Evolutionary conservation across 179 eudicot genomes (phyloP), one percentile per base, ranked within the genome.

Genomic region (Vitellaria paradoxa): DNA sequence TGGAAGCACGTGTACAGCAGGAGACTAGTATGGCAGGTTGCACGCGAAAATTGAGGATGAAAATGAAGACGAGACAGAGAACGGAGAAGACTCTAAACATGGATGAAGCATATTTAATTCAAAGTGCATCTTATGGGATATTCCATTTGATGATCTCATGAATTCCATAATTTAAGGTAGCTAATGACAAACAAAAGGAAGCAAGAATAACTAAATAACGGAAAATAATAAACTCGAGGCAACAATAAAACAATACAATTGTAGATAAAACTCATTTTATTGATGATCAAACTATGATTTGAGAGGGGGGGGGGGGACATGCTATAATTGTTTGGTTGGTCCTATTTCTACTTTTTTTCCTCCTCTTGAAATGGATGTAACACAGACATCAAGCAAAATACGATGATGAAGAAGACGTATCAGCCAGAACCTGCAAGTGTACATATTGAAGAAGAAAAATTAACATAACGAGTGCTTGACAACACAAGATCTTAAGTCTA

Each of bases 391-490:
- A 42, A 42, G 45, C 45, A 42, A 42, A 42, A 42, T 42, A 42
- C 6, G 45, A 42, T 42, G 45, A 42, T 42, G 45, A 94, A 46
- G 98, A 91, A 13, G 98, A 89, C 80, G 97, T 94, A 88, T 94
- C 97, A 76, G 93, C 96, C 77, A 94, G 94, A 62, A 94, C 91
- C 98, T 94, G 96, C 89, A 86, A 78, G 45, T 6, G 47, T 64
- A 59, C 71, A 76, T 17, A 57, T 78, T 62, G 5, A n/a, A 52
- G 12, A 47, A 66, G 37, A 62, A 79, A 79, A 72, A 53, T 57
- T 20, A 79, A 50, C 1, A 23, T 37, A n/a, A n/a, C n/a, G 1
- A 30, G 37, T 30, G 5, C 6, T 42, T 42, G 6, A 42, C 45
- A 42, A 42, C 3, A 42, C 45, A 42, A 42, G 45, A 42, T 42